Base-by-base conservation (phyloP, 345 rosid genomes). In the Trapa bicornis region DNA sequence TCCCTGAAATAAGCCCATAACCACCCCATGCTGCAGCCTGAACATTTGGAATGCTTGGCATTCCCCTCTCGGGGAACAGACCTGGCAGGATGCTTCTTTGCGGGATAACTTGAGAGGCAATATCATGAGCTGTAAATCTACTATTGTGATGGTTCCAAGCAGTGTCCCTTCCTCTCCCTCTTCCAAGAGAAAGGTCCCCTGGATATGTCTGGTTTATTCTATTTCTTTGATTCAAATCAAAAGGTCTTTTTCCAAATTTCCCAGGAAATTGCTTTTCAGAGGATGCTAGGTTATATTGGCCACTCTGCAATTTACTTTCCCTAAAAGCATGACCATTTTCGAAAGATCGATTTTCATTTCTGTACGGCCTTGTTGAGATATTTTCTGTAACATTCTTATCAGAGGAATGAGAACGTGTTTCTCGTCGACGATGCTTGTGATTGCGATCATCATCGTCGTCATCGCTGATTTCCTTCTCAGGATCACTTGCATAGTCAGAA, bases 391-490 rank as follows among this genome's bases (percentile, higher is more conserved):
- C 70, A 72, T 83, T 91, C 81, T 82, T 81, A 65, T 94, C 97
- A 70, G 81, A 66, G 48, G 96, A 87, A 50, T 85, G 87, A 73
- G 96, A 83, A 63, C 74, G 84, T 17, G 84, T 69, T 67, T 87
- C 99, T 66, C 81, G 71, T 71, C 89, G 81, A 48, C 97, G 95
- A 75, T 92, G 99, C 76, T 94, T 93, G 80, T 91, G 96, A 80
- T 94, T 93, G 80, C 95, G 92, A 70, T 92, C 96, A 75, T 94
- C 99, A 42, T 94, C 99, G 70, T 94, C 99, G 57, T 94, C 97
- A 68, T 94, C 99, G 61, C 96, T 94, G 66, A 94, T 77, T 84
- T 94, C 99, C 80, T 86, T 88, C 74, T 89, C 90, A 36, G 89
- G 96, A 71, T 85, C 95, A 80, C 86, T 85, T 61, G 68, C 71